Conservation (phyloP, 2,329 filamentous ascomycete genomes). For the Diaporthe citriasiana region DNA sequence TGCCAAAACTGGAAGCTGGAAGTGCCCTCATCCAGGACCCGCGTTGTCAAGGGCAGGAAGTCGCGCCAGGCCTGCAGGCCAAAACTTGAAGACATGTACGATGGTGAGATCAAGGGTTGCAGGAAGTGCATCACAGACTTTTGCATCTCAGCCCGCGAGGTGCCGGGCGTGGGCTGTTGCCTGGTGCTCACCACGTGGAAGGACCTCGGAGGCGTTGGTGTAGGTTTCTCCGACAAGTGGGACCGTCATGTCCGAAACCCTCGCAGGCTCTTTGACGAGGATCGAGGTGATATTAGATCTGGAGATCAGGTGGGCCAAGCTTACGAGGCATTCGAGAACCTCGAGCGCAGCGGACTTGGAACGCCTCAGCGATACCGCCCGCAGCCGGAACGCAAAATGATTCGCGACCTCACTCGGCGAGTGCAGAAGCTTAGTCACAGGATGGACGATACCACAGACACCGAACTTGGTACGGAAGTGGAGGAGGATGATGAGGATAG, state of each 20-base stretch:
- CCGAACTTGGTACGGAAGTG: background rate
- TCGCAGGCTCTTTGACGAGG: too few species aligned
- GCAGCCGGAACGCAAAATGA: conserved; percentile 3
- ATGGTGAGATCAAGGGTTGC: conserved; percentile 6
- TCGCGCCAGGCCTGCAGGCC: background rate
- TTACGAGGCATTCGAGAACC: background rate
- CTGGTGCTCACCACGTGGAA: conserved; percentile 34
- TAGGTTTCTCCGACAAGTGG: conserved; percentile 12
- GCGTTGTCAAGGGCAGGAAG: background rate
- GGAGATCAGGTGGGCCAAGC: background rate
- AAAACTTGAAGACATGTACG: background rate
- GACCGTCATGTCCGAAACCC: background rate
- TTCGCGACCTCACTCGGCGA: conserved; percentile 1
- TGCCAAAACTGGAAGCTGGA: background rate
- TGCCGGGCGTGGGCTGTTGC: background rate
- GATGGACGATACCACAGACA: background rate
- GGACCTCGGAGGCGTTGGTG: conserved; percentile 20
- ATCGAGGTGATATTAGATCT: background rate
- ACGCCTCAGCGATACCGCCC: background rate
- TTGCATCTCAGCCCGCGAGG: background rate
- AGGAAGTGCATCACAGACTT: conserved; percentile 11
- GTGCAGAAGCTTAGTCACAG: background rate
- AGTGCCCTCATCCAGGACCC: background rate
- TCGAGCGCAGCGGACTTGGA: background rate
- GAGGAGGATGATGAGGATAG: background rate